A percentile compares a stretch with the other conserved stretches of the same genome.
These are phyloP conservation scores for Megacollybia marginata DNA, from an alignment of 768 basidiomycete genomes.

Conservation along the genomic window DNA sequence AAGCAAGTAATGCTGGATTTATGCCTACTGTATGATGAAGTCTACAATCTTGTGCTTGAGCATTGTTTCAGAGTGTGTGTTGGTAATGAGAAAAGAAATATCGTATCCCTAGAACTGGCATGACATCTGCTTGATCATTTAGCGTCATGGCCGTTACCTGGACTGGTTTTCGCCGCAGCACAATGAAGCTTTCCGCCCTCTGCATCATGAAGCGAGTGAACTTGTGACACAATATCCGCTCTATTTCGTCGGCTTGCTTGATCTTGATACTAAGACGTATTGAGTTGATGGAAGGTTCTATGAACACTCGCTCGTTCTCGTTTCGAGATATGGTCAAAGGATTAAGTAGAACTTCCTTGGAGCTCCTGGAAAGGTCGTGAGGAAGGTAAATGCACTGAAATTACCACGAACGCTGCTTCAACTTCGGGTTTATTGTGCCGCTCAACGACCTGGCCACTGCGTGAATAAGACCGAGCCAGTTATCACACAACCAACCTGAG, in stretches of 20 bases:
- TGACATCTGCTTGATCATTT: constrained; percentile 15
- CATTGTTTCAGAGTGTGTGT: constrained; percentile 96
- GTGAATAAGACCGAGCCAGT: background rate
- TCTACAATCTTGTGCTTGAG: constrained; percentile 99
- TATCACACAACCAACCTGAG: constrained; percentile 53
- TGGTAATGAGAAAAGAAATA: constrained; percentile 97
- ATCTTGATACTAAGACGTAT: constrained; percentile 97
- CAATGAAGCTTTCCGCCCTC: constrained; percentile 94
- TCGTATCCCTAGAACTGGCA: constrained; percentile 77
- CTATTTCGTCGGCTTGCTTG: constrained; percentile 99
- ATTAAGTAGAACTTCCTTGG: constrained; percentile 91
- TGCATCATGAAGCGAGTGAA: constrained; percentile 99
- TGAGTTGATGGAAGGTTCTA: constrained; percentile 96
- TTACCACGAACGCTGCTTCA: constrained; percentile 62
- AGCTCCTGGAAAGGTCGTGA: constrained; percentile 45
- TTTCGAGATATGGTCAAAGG: constrained; percentile 93
- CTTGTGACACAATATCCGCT: constrained; percentile 94
- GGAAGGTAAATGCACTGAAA: background rate
- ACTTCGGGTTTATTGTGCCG: constrained; percentile 97
- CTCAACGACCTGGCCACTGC: constrained; percentile 79
- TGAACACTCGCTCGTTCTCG: constrained; percentile 93
- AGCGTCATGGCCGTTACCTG: constrained; percentile 33
- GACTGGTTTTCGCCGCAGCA: constrained; percentile 91
- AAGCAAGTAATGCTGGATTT: constrained; percentile 1
- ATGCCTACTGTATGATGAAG: constrained; percentile 91